These are phyloP conservation scores for Wilcoxina mikolae DNA, from an alignment of 495 filamentous ascomycete species.

Conservation along the genomic window DNA sequence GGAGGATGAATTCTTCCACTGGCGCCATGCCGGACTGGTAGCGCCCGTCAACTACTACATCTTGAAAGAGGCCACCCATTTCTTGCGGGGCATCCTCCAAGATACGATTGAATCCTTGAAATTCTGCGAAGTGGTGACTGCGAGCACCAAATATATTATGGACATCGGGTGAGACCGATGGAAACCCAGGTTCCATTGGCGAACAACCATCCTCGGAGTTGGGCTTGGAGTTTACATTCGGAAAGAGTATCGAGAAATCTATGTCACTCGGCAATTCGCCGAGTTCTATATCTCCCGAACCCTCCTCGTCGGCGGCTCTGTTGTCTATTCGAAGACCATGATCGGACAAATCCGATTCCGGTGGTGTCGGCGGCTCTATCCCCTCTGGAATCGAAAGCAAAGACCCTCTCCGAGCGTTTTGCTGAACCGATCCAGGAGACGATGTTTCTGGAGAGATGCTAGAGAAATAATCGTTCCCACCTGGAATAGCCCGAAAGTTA, in stretches of 20 bases:
- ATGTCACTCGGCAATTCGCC: background rate
- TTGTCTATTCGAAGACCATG: background rate
- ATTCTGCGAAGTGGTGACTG: background rate
- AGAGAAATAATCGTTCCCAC: background rate
- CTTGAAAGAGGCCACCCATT: background rate
- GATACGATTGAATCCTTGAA: background rate
- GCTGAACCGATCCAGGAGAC: background rate
- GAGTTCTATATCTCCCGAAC: background rate
- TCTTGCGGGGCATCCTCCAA: background rate
- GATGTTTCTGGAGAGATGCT: background rate
- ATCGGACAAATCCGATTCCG: background rate
- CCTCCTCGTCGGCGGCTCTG: background rate
- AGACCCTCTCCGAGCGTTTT: background rate
- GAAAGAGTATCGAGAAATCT: constrained; percentile 1
- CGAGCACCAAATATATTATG: background rate
- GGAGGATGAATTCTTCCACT: constrained; percentile 42
- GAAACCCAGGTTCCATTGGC: background rate
- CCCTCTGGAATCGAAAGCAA: background rate
- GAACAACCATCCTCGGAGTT: constrained; percentile 17
- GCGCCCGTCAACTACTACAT: background rate
- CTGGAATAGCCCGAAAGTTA: background rate
- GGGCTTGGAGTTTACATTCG: background rate
- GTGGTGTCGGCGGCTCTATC: background rate
- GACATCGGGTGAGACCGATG: background rate
- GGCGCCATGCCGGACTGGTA: constrained; percentile 43